Evolutionary conservation across 176 grass and related monocot genomes (phyloP).

Genomic region (Carex kokanica): DNA sequence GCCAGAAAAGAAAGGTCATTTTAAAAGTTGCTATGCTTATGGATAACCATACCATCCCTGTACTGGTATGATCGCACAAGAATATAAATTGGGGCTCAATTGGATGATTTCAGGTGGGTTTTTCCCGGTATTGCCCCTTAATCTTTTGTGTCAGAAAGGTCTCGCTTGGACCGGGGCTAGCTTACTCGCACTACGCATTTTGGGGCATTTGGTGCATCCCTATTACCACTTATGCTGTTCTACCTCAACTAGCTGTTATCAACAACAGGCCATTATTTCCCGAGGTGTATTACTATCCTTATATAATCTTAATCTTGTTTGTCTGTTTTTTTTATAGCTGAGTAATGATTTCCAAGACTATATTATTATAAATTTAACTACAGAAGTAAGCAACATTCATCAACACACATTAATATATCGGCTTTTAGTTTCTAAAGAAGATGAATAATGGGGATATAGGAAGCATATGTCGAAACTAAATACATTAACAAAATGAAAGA

Average conservation of each 20-base stretch:
- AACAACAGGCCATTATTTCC: conserved; percentile 27
- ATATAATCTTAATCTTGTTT: background rate
- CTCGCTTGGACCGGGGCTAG: conserved; percentile 12
- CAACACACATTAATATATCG: too few relatives aligned
- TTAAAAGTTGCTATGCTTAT: background rate
- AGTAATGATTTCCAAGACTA: too few relatives aligned
- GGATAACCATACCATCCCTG: background rate
- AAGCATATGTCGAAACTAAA: too few relatives aligned
- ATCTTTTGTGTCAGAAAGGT: conserved; percentile 18
- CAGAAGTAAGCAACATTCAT: too few relatives aligned
- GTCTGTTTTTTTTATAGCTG: background rate
- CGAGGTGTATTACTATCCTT: conserved; percentile 17
- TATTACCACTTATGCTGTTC: conserved; percentile 26
- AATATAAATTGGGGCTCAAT: background rate
- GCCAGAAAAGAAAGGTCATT: background rate
- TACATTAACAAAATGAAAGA: too few relatives aligned
- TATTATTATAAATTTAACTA: too few relatives aligned
- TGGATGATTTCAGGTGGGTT: conserved; percentile 9
- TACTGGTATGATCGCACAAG: background rate
- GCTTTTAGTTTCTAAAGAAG: too few relatives aligned
- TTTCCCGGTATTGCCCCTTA: conserved; percentile 23
- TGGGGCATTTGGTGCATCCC: conserved; percentile 36
- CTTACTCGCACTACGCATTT: conserved; percentile 15
- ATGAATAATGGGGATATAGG: too few relatives aligned
- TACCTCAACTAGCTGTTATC: conserved; percentile 37